A percentile compares a stretch with the other conserved stretches of the same genome.
phyloP scores from a whole-genome alignment of 768 basidiomycete genomes.

The Amanita pallidorosea region DNA sequence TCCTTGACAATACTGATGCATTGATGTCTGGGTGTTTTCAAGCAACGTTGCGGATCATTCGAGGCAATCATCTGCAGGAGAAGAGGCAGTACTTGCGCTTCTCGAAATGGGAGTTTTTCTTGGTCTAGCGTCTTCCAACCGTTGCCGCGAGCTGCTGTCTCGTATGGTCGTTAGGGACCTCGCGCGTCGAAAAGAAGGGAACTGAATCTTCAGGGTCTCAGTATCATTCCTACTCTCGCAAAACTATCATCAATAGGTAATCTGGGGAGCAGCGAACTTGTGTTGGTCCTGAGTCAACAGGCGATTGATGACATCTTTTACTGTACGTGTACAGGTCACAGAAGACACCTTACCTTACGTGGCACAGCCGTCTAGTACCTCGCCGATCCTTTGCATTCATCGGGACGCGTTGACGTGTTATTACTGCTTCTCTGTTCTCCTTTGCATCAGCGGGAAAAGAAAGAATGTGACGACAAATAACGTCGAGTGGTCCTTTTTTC shows the following conservation, averaged over 20 bases:
- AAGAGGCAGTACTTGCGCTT: background rate
- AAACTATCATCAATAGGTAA: too few relatives aligned
- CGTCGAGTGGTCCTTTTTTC: too few relatives aligned
- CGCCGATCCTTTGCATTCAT: background rate
- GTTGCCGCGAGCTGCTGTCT: background rate
- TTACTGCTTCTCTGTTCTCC: background rate
- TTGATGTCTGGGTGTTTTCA: background rate
- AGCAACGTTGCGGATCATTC: constrained; percentile 1
- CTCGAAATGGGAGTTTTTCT: background rate
- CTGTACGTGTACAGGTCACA: background rate
- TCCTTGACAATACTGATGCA: background rate
- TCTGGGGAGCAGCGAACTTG: too few relatives aligned
- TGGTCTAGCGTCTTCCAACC: background rate
- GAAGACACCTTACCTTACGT: background rate
- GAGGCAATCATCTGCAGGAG: background rate
- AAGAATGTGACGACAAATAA: too few relatives aligned
- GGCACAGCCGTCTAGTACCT: background rate
- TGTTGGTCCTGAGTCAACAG: too few relatives aligned
- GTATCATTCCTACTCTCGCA: too few relatives aligned
- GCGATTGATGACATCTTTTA: background rate
- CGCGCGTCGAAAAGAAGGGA: background rate
- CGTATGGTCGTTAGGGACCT: background rate
- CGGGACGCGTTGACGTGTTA: background rate
- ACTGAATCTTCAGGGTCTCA: too few relatives aligned
- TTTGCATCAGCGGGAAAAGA: background rate